These are phyloP conservation scores for Trichoderma afroharzianum DNA, from an alignment of 2,329 filamentous ascomycete species.

Conservation along the genomic window DNA sequence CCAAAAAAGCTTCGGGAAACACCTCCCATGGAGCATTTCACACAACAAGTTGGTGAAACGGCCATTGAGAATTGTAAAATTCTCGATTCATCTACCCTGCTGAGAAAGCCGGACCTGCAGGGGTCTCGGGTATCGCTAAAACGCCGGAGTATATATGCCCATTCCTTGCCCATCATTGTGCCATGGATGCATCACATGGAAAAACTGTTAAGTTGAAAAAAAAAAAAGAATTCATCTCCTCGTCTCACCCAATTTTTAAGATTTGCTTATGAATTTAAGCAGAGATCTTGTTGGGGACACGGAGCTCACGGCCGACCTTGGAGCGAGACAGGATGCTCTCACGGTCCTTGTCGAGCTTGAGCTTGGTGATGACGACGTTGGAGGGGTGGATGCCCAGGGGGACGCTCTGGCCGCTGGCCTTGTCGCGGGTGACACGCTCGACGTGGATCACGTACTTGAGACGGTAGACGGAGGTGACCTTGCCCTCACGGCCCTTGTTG, in stretches of 20 bases:
- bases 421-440: conserved; percentile 94
- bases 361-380: conserved; percentile 97
- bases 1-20: conserved; percentile 56
- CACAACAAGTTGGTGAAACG: conserved; percentile 59
- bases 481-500: conserved; percentile 98
- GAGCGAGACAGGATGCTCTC: conserved; percentile 85
- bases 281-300: conserved; percentile 67
- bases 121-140: conserved; percentile 31
- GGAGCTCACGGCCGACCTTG: conserved; percentile 73
- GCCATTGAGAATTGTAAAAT: conserved; percentile 60
- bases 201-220: not conserved
- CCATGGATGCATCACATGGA: conserved; percentile 21
- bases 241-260: conserved; percentile 20
- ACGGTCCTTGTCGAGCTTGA: conserved; percentile 96
- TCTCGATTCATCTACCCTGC: conserved; percentile 43
- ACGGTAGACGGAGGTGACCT: conserved; percentile 96
- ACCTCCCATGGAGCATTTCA: conserved; percentile 76
- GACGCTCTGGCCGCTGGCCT: conserved; percentile 94
- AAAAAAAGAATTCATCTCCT: conserved; percentile 18
- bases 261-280: conserved; percentile 29
- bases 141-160: conserved; percentile 39
- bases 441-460: conserved; percentile 97
- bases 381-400: conserved; percentile 92
- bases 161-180: conserved; percentile 28
- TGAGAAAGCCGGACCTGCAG: conserved; percentile 31